Conservation (phyloP, 129 eudicot species). For the Lactuca sativa region DNA sequence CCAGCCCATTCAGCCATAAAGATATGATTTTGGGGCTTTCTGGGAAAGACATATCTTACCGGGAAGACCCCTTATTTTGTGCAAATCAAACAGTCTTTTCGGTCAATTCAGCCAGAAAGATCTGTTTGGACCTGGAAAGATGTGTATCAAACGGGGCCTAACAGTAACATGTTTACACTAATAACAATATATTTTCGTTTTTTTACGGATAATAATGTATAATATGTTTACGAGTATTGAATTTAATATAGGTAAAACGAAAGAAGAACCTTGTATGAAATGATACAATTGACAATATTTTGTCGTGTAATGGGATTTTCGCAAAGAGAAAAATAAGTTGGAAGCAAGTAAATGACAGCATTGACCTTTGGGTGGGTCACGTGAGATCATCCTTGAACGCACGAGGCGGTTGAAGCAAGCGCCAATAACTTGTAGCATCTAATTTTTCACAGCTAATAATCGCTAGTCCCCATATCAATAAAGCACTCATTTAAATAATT, state of each 20-base stretch:
- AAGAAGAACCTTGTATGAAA: not conserved
- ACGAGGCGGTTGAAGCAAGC: constrained; percentile 26
- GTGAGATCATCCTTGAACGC: constrained; percentile 15
- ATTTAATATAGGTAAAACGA: not conserved
- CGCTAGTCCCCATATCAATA: constrained; percentile 18
- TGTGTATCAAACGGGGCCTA: too few relatives aligned
- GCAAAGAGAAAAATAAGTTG: not conserved
- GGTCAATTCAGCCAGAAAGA: too few relatives aligned
- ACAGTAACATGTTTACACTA: too few relatives aligned
- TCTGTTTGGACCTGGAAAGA: too few relatives aligned
- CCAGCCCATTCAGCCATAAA: too few relatives aligned
- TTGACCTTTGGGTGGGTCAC: constrained; percentile 27
- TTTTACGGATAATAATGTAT: too few relatives aligned
- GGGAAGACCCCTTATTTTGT: too few relatives aligned
- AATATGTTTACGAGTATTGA: too few relatives aligned
- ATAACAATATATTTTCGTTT: too few relatives aligned
- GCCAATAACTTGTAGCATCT: constrained; percentile 26
- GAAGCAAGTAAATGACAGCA: constrained; percentile 22
- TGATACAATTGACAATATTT: not conserved
- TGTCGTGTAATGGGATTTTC: not conserved
- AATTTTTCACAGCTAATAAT: constrained; percentile 26
- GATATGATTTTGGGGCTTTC: too few relatives aligned
- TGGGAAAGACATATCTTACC: too few relatives aligned
- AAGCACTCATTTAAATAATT: constrained; percentile 1
- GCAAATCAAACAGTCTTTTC: too few relatives aligned